Conservation (phyloP, 1,139 yeast species). For the Yamadazyma epiphylla region DNA sequence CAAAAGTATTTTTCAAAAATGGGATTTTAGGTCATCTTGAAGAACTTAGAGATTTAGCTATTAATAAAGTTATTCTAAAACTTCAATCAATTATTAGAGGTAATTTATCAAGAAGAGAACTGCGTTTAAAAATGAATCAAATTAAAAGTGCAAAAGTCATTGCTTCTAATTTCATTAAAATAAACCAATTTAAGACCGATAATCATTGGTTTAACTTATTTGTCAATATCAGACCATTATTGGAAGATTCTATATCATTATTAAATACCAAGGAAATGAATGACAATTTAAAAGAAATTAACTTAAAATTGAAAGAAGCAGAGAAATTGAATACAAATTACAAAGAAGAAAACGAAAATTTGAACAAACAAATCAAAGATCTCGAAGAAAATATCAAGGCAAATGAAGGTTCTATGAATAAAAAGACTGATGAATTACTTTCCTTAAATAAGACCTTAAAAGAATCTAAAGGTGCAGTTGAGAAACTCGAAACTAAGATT, state of each 20-base stretch:
- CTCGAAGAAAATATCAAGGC: conserved; percentile 41
- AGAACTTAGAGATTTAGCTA: conserved; percentile 64
- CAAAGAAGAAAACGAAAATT: conserved; percentile 44
- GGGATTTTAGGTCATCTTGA: conserved; percentile 91
- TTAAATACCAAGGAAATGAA: conserved; percentile 54
- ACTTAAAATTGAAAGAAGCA: conserved; percentile 35
- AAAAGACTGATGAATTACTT: conserved; percentile 22
- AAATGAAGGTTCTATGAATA: conserved; percentile 22
- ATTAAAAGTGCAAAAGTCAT: conserved; percentile 72
- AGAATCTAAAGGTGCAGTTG: conserved; percentile 17
- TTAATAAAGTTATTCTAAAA: conserved; percentile 52
- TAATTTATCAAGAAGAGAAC: conserved; percentile 49
- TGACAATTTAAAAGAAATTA: conserved; percentile 39
- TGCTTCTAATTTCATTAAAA: conserved; percentile 56
- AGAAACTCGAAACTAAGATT: conserved; percentile 12
- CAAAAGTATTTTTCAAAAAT: conserved; percentile 89
- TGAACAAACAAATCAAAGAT: conserved; percentile 44
- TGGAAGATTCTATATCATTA: conserved; percentile 62
- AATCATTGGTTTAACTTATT: conserved; percentile 84
- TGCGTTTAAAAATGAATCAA: conserved; percentile 49
- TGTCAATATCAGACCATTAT: conserved; percentile 69
- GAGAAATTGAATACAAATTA: conserved; percentile 41
- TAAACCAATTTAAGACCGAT: conserved; percentile 40
- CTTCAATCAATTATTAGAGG: conserved; percentile 76
- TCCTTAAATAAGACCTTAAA: conserved; percentile 23